phyloP scores from a whole-genome alignment of 2,329 filamentous ascomycete species.

The Neonectria sp. region DNA sequence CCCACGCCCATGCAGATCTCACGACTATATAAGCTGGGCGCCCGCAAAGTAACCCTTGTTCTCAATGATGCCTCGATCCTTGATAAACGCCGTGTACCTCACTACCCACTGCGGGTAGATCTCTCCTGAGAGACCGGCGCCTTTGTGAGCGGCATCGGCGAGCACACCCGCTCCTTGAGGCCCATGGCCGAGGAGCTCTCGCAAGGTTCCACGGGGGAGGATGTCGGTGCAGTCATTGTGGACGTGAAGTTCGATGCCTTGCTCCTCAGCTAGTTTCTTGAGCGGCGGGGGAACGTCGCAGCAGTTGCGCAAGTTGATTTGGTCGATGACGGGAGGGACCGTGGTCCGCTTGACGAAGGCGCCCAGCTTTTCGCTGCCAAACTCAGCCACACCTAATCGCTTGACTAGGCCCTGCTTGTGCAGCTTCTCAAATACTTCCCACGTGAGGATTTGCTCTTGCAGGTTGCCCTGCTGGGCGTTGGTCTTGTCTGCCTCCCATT shows the following conservation, averaged over 20 bases:
- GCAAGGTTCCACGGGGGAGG: conserved; percentile 85
- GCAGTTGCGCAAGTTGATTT: conserved; percentile 97
- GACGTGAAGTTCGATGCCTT: conserved; percentile 89
- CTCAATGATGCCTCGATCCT: conserved; percentile 94
- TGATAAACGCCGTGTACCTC: conserved; percentile 96
- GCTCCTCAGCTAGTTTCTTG: conserved; percentile 84
- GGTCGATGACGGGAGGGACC: conserved; percentile 86
- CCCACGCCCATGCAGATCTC: conserved; percentile 22
- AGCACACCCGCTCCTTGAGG: conserved; percentile 83
- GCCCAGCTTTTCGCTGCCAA: conserved; percentile 86
- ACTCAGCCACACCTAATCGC: conserved; percentile 90
- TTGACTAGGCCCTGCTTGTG: conserved; percentile 79
- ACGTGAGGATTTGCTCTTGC: conserved; percentile 77
- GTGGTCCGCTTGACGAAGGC: conserved; percentile 80
- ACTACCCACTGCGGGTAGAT: conserved; percentile 94
- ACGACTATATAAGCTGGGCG: conserved; percentile 74
- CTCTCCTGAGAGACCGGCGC: conserved; percentile 78
- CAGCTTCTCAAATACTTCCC: conserved; percentile 81
- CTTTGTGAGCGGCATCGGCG: conserved; percentile 68
- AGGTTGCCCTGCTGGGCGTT: conserved; percentile 76
- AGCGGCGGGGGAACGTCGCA: conserved; percentile 95
- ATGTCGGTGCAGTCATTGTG: conserved; percentile 97
- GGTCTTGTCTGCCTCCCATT: conserved; percentile 78
- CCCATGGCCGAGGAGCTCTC: conserved; percentile 84
- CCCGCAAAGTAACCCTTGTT: conserved; percentile 98